Conservation (phyloP, 768 basidiomycete genomes). For the Mycena galopus region DNA sequence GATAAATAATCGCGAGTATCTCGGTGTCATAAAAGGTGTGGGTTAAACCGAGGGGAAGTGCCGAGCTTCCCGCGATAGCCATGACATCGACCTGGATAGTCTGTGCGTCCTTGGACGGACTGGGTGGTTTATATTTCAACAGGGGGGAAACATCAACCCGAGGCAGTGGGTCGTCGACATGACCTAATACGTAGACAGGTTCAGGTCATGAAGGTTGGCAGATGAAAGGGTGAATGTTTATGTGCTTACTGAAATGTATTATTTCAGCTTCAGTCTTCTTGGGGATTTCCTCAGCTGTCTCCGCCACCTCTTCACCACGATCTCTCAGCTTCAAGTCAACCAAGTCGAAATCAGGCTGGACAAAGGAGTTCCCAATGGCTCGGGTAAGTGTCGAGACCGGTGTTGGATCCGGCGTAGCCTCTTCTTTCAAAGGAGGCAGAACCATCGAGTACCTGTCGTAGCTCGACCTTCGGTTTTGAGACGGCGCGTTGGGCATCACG, state of each 20-base stretch:
- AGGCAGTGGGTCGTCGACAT: slow-evolving; percentile 60
- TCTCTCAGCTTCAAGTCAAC: slow-evolving; percentile 11
- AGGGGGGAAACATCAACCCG: slow-evolving; percentile 62
- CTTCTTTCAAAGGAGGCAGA: slow-evolving; percentile 78
- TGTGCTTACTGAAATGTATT: slow-evolving; percentile 49
- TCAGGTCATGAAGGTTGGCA: neutral
- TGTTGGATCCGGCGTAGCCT: slow-evolving; percentile 67
- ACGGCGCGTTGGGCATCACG: slow-evolving; percentile 42
- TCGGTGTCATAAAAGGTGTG: slow-evolving; percentile 83
- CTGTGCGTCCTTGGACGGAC: slow-evolving; percentile 51
- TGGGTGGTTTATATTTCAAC: slow-evolving; percentile 46
- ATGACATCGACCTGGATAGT: slow-evolving; percentile 85
- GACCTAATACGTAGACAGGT: slow-evolving; percentile 48
- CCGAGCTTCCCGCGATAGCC: slow-evolving; percentile 64
- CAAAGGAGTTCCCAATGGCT: slow-evolving; percentile 32
- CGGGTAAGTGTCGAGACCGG: slow-evolving; percentile 68
- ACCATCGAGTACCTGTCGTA: slow-evolving; percentile 76
- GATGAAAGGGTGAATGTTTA: neutral
- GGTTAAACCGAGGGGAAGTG: slow-evolving; percentile 59
- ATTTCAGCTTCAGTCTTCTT: slow-evolving; percentile 17
- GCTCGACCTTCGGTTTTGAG: slow-evolving; percentile 75
- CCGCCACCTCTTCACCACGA: neutral
- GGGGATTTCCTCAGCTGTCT: neutral
- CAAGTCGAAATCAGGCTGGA: slow-evolving; percentile 26
- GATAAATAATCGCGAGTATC: slow-evolving; percentile 74